Percentiles rank a stretch among this genome's conserved stretches.
phyloP scores from a whole-genome alignment of 495 filamentous ascomycete genomes.

The Lepidopterella palustris region DNA sequence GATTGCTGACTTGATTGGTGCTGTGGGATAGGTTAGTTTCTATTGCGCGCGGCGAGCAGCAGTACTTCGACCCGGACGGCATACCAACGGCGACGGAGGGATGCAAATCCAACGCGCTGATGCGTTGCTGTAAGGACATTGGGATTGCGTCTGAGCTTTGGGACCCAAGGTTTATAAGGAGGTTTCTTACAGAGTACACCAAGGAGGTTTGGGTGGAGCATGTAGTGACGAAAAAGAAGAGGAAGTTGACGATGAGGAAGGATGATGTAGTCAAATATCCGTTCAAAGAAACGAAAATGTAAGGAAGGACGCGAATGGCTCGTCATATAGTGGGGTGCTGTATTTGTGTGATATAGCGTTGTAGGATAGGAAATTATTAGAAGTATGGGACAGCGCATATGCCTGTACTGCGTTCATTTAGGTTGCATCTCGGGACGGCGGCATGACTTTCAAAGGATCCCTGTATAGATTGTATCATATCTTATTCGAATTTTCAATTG shows the following conservation, averaged over 20 bases:
- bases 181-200: slow-evolving; percentile 59
- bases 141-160: slow-evolving; percentile 92
- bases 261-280: slow-evolving; percentile 74
- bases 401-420: too few species aligned
- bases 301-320: too few species aligned
- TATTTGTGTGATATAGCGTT: too few species aligned
- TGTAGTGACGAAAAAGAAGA: slow-evolving; percentile 74
- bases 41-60: slow-evolving; percentile 88
- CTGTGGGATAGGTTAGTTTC: slow-evolving; percentile 60
- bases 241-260: slow-evolving; percentile 82
- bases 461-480: too few species aligned
- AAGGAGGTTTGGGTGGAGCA: slow-evolving; percentile 80
- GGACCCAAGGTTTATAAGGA: slow-evolving; percentile 87
- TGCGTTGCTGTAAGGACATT: slow-evolving; percentile 96
- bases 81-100: slow-evolving; percentile 97
- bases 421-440: too few species aligned
- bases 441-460: too few species aligned
- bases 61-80: slow-evolving; percentile 85
- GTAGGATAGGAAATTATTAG: too few species aligned
- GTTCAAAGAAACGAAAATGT: slow-evolving; percentile 55
- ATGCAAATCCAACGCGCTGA: slow-evolving; percentile 92
- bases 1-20: background rate
- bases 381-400: too few species aligned
- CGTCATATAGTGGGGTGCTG: too few species aligned
- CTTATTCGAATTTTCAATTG: too few species aligned